Evolutionary conservation across 2,329 filamentous ascomycete genomes (phyloP), one percentile per base, ranked within the genome.

Genomic region (Colletotrichum noveboracense): DNA sequence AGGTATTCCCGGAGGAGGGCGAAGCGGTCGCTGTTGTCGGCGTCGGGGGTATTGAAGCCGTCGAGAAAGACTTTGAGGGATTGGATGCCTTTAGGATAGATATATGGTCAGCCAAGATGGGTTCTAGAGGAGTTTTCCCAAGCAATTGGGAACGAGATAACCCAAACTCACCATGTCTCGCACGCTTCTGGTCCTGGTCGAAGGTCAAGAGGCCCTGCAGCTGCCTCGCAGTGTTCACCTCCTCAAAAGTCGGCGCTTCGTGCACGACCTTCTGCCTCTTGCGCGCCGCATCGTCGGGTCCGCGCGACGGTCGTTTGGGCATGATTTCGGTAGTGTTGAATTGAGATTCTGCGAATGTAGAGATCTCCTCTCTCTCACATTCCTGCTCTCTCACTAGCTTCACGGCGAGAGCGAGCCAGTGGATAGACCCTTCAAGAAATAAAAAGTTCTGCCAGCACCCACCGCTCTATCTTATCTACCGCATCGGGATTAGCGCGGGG

Each of bases 1-100:
- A 97, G 90, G 81, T 94, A 97, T 78, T 94, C 91, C 78, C 89
- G 89, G 36, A 96, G 86, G 68, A 96, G 93, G 81, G 85, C 85
- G 82, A 86, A 85, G 78, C 88, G 91, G 78, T 85, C 82, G 30
- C 87, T 84, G 78, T 88, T 85, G 72, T 88, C 85, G 58, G 86
- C 85, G 74, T 90, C 86, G 77, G 89, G 85, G 77, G 88, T 86
- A 73, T 89, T 84, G 77, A 95, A 90, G 52, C 90, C 86, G 80
- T 96, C 94, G 76, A 96, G 91, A 60, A 96, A 91, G 9, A 87
- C 84, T 81, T 95, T 95, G 86, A 95, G 91, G 0, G 92, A 92
- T 79, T 92, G 91, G 13, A 95, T 88, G 24, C 91, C 92, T 94
- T 48, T 48, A 0, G 1, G 0, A 0, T 65, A 48, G 0, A 18